Base-by-base conservation (phyloP, 768 basidiomycete species). In the Tylopilus rubrobrunneus region DNA sequence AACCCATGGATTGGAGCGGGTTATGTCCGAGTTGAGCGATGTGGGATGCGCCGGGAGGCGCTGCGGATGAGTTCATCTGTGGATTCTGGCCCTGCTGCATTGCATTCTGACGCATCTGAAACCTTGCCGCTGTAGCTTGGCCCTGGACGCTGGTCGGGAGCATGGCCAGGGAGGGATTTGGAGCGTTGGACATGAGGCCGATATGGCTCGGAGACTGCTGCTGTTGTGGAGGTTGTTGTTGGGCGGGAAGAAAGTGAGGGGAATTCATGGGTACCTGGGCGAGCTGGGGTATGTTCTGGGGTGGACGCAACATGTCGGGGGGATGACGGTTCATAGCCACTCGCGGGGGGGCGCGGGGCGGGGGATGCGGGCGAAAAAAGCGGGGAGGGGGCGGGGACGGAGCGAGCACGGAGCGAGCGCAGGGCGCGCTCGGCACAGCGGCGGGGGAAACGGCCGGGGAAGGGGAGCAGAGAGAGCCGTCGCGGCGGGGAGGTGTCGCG, bases 321-420 rank as follows among this genome's bases (percentile, higher is more conserved):
- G 61, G 59, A 36, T 65, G 67, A 51, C 76, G 80, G 75, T 81
- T 84, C 81, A 84, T 84, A 44, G 27, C 31, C 25, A 44, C 37
- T 10, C 41, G 29, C 44, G 49, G 45, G 45, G 48, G n/a, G 56
- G 21, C 44, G 45, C 49, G 50, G 1, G 42, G n/a, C 12, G 49
- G 31, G 36, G 19, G 9, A 27, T 25, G 44, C 8, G 31, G 31
- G 10, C 10, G 31, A 55, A 49, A 58, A 58, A 52, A 33, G 48
- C 19, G 45, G 43, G 25, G 19, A 25, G 8, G 29, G 7, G 47
- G 15, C 46, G 39, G 48, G 11, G 2, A 28, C 36, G 51, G 47
- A 15, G 45, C 12, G 34, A 4, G 46, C 5, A 36, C 39, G 50
- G 48, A 39, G n/a, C 21, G 15, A 44, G 36, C 25, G 59, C 23